Base-by-base conservation (phyloP, 495 filamentous ascomycete genomes). In the Podospora tetraspora region DNA sequence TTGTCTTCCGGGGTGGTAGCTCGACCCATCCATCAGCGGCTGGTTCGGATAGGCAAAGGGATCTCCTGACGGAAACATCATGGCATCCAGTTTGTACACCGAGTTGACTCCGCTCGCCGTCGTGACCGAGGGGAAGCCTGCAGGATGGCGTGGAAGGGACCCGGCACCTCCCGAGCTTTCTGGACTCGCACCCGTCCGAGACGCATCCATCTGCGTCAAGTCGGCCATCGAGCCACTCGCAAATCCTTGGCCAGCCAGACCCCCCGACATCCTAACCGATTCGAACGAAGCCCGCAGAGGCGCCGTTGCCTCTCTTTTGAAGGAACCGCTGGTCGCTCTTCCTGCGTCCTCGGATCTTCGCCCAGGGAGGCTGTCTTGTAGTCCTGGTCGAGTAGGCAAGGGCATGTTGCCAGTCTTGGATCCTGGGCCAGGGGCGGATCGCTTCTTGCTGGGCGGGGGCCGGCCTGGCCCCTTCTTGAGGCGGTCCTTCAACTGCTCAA, bases 51-150 rank as follows among this genome's bases (percentile, higher is more conserved):
- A 98, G 0, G 89, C 92, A 68, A 97, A 94, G 0, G 94, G 92
- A 74, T 98, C 93, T 25, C 87, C 85, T 0, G 93, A 92, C 1
- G 93, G 90, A 70, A 97, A 98, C 92, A 97, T 97, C 78, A 97
- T 90, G 12, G 90, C 86, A 76, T 89, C 90, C 21, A 97, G 83
- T 75, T 95, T 91, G 16, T 90, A 85, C 23, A 96, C 67, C 57
- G 82, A 78, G 73, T 84, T 83, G 59, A 76, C 76, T 59, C 78
- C 71, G 68, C 75, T 72, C 24, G 73, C 63, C 23, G 73, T 66
- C 63, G 81, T 77, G 57, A 70, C 75, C 62, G 75, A 67, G 21
- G 66, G 72, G 61, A 71, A 75, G 19, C 70, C 62, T 7, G 60
- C 67, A 2, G 61, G 24, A 10, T 74, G 75, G 29, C 70, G 37